phyloP scores from a whole-genome alignment of 2,329 filamentous ascomycete species.

The Fusarium napiforme region DNA sequence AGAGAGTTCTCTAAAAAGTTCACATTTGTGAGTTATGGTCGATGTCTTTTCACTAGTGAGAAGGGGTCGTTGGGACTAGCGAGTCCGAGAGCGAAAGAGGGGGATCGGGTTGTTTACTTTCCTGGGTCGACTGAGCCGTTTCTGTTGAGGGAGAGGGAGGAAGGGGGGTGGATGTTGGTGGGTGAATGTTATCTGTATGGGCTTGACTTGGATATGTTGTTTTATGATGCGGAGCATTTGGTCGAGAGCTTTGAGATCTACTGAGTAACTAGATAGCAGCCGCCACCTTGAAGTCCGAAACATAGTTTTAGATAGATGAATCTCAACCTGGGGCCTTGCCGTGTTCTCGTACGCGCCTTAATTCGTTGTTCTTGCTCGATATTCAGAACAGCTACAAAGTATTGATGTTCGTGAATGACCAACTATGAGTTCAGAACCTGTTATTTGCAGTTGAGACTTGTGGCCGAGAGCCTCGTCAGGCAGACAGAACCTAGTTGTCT shows the following conservation, averaged over 20 bases:
- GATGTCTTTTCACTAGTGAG: constrained; percentile 11
- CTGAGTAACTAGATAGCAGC: too few species aligned
- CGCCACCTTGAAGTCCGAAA: too few species aligned
- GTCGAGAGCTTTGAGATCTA: constrained; percentile 1
- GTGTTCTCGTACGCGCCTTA: too few species aligned
- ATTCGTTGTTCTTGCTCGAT: not conserved
- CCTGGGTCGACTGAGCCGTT: constrained; percentile 8
- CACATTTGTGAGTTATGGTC: constrained; percentile 1
- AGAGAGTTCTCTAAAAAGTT: not conserved
- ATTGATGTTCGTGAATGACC: fast-evolving
- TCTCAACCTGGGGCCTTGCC: fast-evolving
- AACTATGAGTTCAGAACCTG: too few species aligned
- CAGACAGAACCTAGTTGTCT: too few species aligned
- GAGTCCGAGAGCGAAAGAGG: not conserved
- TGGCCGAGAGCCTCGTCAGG: too few species aligned
- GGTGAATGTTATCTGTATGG: constrained; percentile 22
- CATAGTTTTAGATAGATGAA: too few species aligned
- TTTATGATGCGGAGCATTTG: constrained; percentile 1
- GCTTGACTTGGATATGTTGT: not conserved
- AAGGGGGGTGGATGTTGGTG: not conserved
- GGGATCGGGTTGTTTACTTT: not conserved
- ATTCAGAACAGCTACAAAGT: fast-evolving
- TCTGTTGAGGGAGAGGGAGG: not conserved
- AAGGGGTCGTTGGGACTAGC: constrained; percentile 11
- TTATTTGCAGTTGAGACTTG: too few species aligned